These are phyloP conservation scores for Solanum okadae DNA, from an alignment of 257 asterid species.

Conservation along the genomic window DNA sequence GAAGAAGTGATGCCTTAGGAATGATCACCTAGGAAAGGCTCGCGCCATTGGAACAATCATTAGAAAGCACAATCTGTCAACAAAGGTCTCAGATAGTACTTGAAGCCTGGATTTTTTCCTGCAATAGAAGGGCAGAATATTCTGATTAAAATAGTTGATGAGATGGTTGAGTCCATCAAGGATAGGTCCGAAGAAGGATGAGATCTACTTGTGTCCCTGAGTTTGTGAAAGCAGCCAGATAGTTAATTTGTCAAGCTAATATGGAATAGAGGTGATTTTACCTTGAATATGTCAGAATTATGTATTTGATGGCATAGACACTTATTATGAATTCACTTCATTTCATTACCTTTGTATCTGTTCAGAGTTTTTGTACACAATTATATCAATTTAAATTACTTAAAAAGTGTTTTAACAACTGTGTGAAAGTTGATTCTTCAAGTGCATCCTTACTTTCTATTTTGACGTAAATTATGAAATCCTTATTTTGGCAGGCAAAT, in stretches of 20 bases:
- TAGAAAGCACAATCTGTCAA: not conserved
- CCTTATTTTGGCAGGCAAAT: constrained; percentile 67
- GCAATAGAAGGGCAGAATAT: not conserved
- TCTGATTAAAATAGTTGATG: not conserved
- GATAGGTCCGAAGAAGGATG: not conserved
- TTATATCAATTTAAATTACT: not conserved
- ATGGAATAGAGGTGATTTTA: not conserved
- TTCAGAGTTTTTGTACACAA: not conserved
- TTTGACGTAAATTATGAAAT: not conserved
- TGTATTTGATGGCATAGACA: not conserved
- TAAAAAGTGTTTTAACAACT: not conserved
- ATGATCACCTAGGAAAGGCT: not conserved
- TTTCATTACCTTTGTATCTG: not conserved
- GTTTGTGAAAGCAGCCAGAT: not conserved
- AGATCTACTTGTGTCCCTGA: not conserved
- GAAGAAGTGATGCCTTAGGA: not conserved
- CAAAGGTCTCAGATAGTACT: not conserved
- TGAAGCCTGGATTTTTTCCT: not conserved
- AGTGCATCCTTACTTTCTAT: not conserved
- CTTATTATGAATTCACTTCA: not conserved
- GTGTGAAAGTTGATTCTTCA: not conserved
- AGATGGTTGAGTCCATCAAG: not conserved
- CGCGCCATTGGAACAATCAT: not conserved
- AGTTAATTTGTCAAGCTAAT: not conserved
- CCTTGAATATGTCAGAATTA: not conserved